Percentiles rank a stretch among this genome's conserved stretches.
Conservation (phyloP, 2,329 filamentous ascomycete species). For the Coniella lustricola region DNA sequence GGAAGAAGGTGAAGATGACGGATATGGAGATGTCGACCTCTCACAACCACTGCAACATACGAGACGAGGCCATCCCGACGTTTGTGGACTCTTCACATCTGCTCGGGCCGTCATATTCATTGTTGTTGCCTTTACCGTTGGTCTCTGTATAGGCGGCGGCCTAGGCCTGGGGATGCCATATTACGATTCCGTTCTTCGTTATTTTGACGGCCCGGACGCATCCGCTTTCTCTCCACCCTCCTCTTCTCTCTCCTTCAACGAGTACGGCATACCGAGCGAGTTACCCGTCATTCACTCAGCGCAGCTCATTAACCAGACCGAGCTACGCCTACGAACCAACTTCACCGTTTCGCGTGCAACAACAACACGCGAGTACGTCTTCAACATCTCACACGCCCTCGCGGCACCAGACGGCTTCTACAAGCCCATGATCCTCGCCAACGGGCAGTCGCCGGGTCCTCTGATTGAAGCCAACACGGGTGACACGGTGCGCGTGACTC, state of each 20-base stretch:
- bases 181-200: constrained; percentile 5
- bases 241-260: constrained; percentile 13
- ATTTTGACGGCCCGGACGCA: not conserved
- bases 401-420: constrained; percentile 29
- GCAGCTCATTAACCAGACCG: constrained; percentile 13
- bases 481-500: constrained; percentile 34
- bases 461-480: constrained; percentile 37
- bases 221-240: not conserved
- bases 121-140: constrained; percentile 10
- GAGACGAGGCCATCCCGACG: not conserved
- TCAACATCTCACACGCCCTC: constrained; percentile 26
- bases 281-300: constrained; percentile 19
- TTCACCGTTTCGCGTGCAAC: constrained; percentile 19
- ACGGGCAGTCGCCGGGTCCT: constrained; percentile 36
- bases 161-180: constrained; percentile 14
- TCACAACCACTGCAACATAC: not conserved
- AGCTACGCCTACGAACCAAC: constrained; percentile 20
- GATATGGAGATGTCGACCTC: constrained; percentile 2
- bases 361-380: constrained; percentile 24
- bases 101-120: constrained; percentile 4
- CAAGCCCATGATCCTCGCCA: constrained; percentile 33
- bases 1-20: not conserved
- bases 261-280: constrained; percentile 19
- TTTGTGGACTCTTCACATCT: constrained; percentile 8
- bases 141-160: constrained; percentile 13